Evolutionary conservation across 176 grass and related monocot species (phyloP).

Genomic region (Eleusine coracana): DNA sequence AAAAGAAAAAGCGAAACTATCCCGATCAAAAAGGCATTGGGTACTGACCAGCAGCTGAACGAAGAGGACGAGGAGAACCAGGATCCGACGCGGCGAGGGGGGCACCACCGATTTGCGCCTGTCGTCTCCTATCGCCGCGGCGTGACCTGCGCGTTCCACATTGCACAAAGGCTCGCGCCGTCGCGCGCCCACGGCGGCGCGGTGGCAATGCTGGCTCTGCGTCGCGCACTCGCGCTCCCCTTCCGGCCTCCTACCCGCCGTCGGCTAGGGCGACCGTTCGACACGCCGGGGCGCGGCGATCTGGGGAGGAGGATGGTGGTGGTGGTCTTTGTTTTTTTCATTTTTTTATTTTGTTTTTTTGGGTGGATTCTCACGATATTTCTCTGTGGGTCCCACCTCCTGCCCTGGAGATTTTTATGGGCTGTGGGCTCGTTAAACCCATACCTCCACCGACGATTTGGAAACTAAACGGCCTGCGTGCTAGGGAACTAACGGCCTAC

Average conservation of each 20-base stretch:
- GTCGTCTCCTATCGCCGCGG: neutral
- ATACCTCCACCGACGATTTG: too few species aligned
- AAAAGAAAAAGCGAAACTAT: neutral
- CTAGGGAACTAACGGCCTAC: too few species aligned
- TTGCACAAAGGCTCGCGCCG: neutral
- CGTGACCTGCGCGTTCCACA: neutral
- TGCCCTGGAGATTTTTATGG: neutral
- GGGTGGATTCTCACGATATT: neutral
- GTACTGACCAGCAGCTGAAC: neutral
- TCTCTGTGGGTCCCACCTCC: neutral
- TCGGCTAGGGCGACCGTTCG: neutral
- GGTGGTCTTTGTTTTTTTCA: too few species aligned
- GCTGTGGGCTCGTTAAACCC: neutral
- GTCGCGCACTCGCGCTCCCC: too few species aligned
- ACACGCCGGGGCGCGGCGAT: slow-evolving; percentile 18
- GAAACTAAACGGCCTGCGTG: too few species aligned
- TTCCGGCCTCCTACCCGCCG: too few species aligned
- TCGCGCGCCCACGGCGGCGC: too few species aligned
- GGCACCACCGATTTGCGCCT: neutral
- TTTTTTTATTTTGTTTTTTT: neutral
- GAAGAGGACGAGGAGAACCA: neutral
- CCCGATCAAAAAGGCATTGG: neutral
- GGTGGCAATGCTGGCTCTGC: too few species aligned
- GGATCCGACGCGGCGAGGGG: too few species aligned
- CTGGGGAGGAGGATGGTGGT: neutral